Percentiles rank a stretch among this genome's conserved stretches.
These are phyloP conservation scores for Aureobasidium uvarum DNA, from an alignment of 2,329 filamentous ascomycete genomes.

Conservation along the genomic window DNA sequence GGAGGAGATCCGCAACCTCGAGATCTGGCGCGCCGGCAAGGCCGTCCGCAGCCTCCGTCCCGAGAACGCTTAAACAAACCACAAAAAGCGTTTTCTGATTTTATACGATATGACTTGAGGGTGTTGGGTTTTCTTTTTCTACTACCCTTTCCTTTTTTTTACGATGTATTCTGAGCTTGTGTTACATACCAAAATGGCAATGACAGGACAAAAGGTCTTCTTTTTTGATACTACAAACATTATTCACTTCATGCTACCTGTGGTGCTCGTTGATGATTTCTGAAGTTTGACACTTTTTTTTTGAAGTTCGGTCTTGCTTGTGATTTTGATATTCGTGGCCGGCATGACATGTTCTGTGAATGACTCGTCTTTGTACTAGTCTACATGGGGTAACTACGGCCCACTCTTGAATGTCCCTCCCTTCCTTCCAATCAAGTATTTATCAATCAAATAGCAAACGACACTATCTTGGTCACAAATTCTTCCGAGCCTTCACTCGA, in stretches of 20 bases:
- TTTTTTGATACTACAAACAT: constrained; percentile 1
- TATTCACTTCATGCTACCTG: neutral
- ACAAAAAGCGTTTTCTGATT: constrained; percentile 1
- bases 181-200: constrained; percentile 24
- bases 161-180: constrained; percentile 25
- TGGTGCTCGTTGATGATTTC: neutral
- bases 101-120: constrained; percentile 21
- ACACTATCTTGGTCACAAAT: no score
- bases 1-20: constrained; percentile 94
- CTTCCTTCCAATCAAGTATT: no score
- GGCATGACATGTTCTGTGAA: constrained; percentile 12
- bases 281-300: neutral
- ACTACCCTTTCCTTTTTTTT: constrained; percentile 7
- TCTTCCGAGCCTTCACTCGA: no score
- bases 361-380: neutral
- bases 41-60: constrained; percentile 65
- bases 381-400: constrained; percentile 3
- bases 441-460: no score
- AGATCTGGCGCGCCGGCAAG: constrained; percentile 99
- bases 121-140: constrained; percentile 1
- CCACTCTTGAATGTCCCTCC: neutral
- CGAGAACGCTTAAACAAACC: constrained; percentile 37
- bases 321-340: constrained; percentile 13
- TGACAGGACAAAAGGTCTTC: constrained; percentile 25
- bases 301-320: neutral